Evolutionary conservation across 345 rosid species (phyloP), one percentile per base, ranked within the genome.

Genomic region (Populus pruinosa): DNA sequence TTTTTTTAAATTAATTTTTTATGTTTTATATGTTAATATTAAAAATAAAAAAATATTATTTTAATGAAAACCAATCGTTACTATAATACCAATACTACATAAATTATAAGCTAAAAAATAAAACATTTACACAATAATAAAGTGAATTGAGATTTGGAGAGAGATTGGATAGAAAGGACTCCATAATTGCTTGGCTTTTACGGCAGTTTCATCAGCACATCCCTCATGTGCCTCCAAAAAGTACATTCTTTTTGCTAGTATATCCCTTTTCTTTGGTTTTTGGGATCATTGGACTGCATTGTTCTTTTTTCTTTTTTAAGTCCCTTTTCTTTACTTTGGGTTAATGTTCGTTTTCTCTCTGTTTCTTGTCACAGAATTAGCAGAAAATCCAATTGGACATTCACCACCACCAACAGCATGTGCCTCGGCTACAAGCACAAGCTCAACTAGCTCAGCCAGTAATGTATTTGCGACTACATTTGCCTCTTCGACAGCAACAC

Each of bases 391-490:
- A 29, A n/a, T 79, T 27, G 79, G 79, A 29, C 53, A 82, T 43
- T 82, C 89, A 63, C 76, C 92, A 5, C 72, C 87, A 18, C 72
- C 83, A 16, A 65, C 84, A 20, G 80, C 55, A 25, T 39, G 73
- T 12, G 72, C 76, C 14, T 44, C 71, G 18, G 76, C 73, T 0
- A 69, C 86, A 69, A 73, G 80, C 77, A 69, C 86, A 25, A 71
- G 76, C 74, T 47, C 86, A 17, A 20, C 83, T 10, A 38, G 69
- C 72, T 75, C 84, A 50, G 75, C 80, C 50, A 82, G 78, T 25
- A 73, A 81, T 18, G 90, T 84, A 21, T 89, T 90, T 39, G 79
- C 91, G 8, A 78, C 89, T 76, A 79, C 87, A 27, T 87, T 90
- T 69, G 83, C 91, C 38, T 74, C 88, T 66, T 78, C 90, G 7